These are phyloP conservation scores for Rubroboletus satanas DNA, from an alignment of 768 basidiomycete species.

Conservation along the genomic window DNA sequence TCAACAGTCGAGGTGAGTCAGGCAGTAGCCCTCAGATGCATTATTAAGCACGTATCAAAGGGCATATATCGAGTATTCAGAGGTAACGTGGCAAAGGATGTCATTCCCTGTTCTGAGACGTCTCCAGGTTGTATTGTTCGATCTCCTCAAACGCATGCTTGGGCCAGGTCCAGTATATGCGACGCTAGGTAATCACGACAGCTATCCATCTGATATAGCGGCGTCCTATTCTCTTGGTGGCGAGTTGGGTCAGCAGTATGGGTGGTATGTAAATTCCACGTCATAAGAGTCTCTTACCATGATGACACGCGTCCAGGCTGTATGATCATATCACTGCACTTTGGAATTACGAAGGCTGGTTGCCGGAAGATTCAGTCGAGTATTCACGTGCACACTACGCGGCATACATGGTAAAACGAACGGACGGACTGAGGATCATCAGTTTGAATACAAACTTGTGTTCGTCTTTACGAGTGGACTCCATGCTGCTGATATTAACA, in stretches of 20 bases:
- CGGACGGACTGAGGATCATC: slow-evolving; percentile 66
- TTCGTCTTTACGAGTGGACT: slow-evolving; percentile 32
- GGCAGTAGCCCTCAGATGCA: neutral
- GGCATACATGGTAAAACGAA: slow-evolving; percentile 65
- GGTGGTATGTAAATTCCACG: slow-evolving; percentile 43
- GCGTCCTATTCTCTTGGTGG: slow-evolving; percentile 57
- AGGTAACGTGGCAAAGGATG: slow-evolving; percentile 37
- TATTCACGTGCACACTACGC: slow-evolving; percentile 66
- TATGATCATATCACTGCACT: slow-evolving; percentile 71
- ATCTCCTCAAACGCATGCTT: slow-evolving; percentile 58
- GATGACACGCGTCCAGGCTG: slow-evolving; percentile 46
- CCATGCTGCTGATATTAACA: neutral
- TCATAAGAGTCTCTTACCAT: neutral
- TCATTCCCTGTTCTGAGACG: slow-evolving; percentile 4
- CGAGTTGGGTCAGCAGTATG: slow-evolving; percentile 54
- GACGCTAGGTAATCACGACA: slow-evolving; percentile 75
- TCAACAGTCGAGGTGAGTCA: slow-evolving; percentile 53
- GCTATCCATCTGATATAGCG: slow-evolving; percentile 55
- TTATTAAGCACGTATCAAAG: slow-evolving; percentile 30
- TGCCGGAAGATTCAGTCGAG: slow-evolving; percentile 51
- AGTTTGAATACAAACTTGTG: slow-evolving; percentile 77
- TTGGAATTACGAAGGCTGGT: slow-evolving; percentile 71
- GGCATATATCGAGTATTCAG: slow-evolving; percentile 57
- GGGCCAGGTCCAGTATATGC: slow-evolving; percentile 72
- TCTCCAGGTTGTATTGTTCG: slow-evolving; percentile 56